These are phyloP conservation scores for Peronospora destructor DNA, from an alignment of 352 stramenopile genomes.

Conservation along the genomic window DNA sequence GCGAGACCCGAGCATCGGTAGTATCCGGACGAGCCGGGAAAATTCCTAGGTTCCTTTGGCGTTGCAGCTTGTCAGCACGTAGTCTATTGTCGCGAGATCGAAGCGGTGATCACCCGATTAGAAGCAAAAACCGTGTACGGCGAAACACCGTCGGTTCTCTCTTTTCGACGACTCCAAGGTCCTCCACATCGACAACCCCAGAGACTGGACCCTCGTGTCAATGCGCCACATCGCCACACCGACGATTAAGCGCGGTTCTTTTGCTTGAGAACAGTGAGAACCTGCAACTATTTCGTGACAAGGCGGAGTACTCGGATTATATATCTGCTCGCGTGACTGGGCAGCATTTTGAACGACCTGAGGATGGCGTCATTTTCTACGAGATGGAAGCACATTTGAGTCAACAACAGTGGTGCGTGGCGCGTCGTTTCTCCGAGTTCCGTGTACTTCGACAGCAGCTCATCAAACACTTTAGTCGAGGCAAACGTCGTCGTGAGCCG, in stretches of 20 bases:
- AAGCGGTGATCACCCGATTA: background rate
- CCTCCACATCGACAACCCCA: constrained; percentile 1
- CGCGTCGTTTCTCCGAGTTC: constrained; percentile 72
- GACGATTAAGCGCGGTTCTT: constrained; percentile 26
- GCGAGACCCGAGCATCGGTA: constrained; percentile 12
- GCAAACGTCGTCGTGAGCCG: constrained; percentile 19
- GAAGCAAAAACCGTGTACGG: constrained; percentile 5
- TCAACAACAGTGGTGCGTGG: constrained; percentile 50
- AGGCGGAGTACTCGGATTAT: constrained; percentile 81
- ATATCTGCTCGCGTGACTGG: constrained; percentile 39
- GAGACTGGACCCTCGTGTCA: constrained; percentile 4
- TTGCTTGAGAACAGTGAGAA: constrained; percentile 34
- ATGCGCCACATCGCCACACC: constrained; percentile 5
- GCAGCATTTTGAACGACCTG: constrained; percentile 33
- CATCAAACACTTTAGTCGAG: constrained; percentile 48
- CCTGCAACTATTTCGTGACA: constrained; percentile 53
- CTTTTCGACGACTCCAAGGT: constrained; percentile 6
- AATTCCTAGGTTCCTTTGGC: constrained; percentile 22
- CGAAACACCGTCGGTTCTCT: constrained; percentile 11
- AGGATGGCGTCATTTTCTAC: constrained; percentile 60
- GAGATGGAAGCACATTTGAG: constrained; percentile 61
- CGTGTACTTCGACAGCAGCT: constrained; percentile 47
- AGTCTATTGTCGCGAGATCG: constrained; percentile 17
- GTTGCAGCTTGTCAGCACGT: constrained; percentile 21
- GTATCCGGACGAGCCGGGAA: constrained; percentile 5